Evolutionary conservation across 768 basidiomycete species (phyloP).

Genomic region (Kwoniella pini): DNA sequence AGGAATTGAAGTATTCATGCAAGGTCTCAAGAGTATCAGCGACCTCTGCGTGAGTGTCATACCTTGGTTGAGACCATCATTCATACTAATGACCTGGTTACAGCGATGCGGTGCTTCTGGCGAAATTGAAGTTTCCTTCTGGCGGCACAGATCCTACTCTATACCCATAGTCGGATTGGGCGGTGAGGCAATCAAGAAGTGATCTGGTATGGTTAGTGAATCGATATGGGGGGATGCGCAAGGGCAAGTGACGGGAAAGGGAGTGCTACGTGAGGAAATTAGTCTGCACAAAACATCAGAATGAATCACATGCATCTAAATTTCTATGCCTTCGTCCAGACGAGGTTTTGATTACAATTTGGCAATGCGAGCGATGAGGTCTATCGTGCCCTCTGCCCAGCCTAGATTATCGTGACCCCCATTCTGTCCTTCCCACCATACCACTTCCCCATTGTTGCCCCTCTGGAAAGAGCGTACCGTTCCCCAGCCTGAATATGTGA

Average conservation of each 20-base stretch:
- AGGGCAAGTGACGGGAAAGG: too few species aligned
- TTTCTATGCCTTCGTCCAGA: background rate
- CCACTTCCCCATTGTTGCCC: conserved; percentile 25
- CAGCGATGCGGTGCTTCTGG: conserved; percentile 39
- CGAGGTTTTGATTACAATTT: conserved; percentile 7
- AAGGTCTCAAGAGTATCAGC: conserved; percentile 35
- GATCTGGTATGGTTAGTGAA: too few species aligned
- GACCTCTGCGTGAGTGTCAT: conserved; percentile 25
- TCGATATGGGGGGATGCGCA: too few species aligned
- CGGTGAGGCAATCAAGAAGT: background rate
- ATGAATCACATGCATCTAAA: background rate
- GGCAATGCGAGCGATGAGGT: conserved; percentile 40
- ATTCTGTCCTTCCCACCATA: conserved; percentile 43
- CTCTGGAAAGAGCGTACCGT: conserved; percentile 22
- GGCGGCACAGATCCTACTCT: conserved; percentile 27
- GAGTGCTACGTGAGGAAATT: too few species aligned
- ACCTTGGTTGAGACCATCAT: background rate
- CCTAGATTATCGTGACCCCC: conserved; percentile 50
- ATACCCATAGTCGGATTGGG: conserved; percentile 16
- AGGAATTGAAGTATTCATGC: conserved; percentile 28
- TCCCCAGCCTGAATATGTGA: conserved; percentile 38
- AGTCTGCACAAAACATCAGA: too few species aligned
- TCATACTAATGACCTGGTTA: background rate
- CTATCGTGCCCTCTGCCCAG: conserved; percentile 45
- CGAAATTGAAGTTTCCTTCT: conserved; percentile 35